Percentiles rank a stretch among this genome's conserved stretches.
phyloP scores from a whole-genome alignment of 306 rosid species.

The Quercus alba region DNA sequence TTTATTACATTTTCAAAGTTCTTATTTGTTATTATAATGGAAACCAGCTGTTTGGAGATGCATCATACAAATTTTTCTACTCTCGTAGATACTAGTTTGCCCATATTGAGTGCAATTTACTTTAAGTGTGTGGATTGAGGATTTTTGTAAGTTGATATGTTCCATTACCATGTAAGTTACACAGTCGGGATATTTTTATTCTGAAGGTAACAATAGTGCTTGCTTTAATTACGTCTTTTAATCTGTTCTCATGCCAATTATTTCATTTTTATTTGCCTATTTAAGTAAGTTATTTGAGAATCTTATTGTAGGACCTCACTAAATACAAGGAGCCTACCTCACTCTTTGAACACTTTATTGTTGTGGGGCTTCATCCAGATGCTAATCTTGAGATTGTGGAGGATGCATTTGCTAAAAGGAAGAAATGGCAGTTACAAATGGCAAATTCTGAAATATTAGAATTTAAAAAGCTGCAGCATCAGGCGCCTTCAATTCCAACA shows the following conservation, averaged over 20 bases:
- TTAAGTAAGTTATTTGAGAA: conserved; percentile 29
- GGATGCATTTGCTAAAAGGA: conserved; percentile 64
- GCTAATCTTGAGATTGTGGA: conserved; percentile 70
- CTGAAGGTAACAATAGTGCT: conserved; percentile 10
- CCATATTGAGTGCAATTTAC: not conserved
- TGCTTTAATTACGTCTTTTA: conserved; percentile 15
- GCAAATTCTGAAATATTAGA: conserved; percentile 43
- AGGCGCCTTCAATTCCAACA: conserved; percentile 45
- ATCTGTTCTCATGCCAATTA: conserved; percentile 21
- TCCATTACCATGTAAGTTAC: not conserved
- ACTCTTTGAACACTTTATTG: conserved; percentile 88
- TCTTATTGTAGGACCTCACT: conserved; percentile 55
- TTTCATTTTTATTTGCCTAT: conserved; percentile 19
- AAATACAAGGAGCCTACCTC: conserved; percentile 70
- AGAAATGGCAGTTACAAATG: conserved; percentile 64
- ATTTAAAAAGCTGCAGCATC: conserved; percentile 39
- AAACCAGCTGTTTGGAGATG: not conserved
- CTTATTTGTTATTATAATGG: not conserved
- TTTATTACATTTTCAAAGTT: not conserved
- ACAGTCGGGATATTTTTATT: conserved; percentile 1
- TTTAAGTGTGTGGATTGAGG: not conserved
- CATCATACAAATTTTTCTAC: not conserved
- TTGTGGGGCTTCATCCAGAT: conserved; percentile 91
- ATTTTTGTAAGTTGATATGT: not conserved
- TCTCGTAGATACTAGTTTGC: not conserved